Evolutionary conservation across 345 rosid species (phyloP).

Genomic region (Syzygium jambos): DNA sequence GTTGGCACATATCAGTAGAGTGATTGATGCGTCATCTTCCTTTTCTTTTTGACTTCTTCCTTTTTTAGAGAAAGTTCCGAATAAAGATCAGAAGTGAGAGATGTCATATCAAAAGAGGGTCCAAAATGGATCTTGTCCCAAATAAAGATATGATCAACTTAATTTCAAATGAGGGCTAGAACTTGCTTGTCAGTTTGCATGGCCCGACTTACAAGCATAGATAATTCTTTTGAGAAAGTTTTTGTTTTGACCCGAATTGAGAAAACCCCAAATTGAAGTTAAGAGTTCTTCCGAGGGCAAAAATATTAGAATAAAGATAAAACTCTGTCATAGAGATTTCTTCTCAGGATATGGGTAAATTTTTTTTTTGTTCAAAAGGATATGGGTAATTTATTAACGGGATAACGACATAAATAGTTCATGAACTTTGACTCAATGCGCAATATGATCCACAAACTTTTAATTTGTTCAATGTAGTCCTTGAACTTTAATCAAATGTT

Average conservation of each 20-base stretch:
- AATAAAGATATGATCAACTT: too few species aligned
- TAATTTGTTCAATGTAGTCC: too few species aligned
- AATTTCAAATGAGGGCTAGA: too few species aligned
- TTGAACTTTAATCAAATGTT: too few species aligned
- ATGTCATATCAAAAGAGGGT: too few species aligned
- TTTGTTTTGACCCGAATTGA: background rate
- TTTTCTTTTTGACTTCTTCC: background rate
- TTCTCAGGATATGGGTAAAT: background rate
- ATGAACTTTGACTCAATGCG: too few species aligned
- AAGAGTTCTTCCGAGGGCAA: background rate
- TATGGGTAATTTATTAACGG: too few species aligned
- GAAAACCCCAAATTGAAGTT: background rate
- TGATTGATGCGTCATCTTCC: background rate
- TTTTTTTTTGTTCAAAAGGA: too few species aligned
- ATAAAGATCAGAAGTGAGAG: background rate
- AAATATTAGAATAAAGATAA: background rate
- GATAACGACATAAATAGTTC: too few species aligned
- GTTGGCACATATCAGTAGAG: background rate
- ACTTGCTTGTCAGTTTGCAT: accelerated
- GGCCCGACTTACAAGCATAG: background rate
- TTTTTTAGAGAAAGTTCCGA: accelerated
- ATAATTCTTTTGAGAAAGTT: background rate
- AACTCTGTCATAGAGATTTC: background rate
- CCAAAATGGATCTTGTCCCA: too few species aligned
- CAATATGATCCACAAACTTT: too few species aligned